These are phyloP conservation scores for Vigna nakashimae DNA, from an alignment of 306 rosid species.

Conservation along the genomic window DNA sequence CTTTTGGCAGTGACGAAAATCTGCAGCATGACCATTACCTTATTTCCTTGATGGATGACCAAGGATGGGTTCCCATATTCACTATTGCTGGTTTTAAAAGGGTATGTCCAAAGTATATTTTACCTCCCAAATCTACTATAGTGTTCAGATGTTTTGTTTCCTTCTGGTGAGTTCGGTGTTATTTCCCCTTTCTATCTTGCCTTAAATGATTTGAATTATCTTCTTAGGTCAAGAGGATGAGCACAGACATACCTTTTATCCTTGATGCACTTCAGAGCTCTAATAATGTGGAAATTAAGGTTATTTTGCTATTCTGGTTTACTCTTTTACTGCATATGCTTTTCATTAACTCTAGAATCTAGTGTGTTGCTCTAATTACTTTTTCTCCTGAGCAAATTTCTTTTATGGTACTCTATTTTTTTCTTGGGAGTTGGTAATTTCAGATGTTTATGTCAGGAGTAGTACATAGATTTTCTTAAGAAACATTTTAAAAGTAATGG, in stretches of 20 bases:
- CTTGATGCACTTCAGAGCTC: slow-evolving; percentile 84
- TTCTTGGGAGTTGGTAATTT: slow-evolving; percentile 18
- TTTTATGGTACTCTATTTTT: not conserved
- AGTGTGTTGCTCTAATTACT: slow-evolving; percentile 13
- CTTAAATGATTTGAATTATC: slow-evolving; percentile 20
- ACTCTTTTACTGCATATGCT: slow-evolving; percentile 17
- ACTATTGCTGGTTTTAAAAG: slow-evolving; percentile 84
- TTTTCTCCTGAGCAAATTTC: not conserved
- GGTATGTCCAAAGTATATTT: slow-evolving; percentile 57
- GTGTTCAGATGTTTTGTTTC: slow-evolving; percentile 10
- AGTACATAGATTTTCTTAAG: not conserved
- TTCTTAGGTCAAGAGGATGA: slow-evolving; percentile 74
- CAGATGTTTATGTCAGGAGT: not conserved
- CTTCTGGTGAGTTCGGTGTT: slow-evolving; percentile 29
- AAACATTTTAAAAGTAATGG: not conserved
- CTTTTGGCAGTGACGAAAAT: slow-evolving; percentile 90
- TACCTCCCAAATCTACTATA: slow-evolving; percentile 27
- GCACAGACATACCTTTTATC: slow-evolving; percentile 76
- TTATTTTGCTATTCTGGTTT: slow-evolving; percentile 44
- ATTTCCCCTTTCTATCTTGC: slow-evolving; percentile 29
- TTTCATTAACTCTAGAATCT: slow-evolving; percentile 18
- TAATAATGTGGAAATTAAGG: slow-evolving; percentile 83
- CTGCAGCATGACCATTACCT: slow-evolving; percentile 77
- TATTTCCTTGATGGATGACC: slow-evolving; percentile 87
- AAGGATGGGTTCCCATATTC: slow-evolving; percentile 90